Evolutionary conservation across 768 basidiomycete genomes (phyloP), one percentile per base, ranked within the genome.

Genomic region (Butyriboletus loyo): DNA sequence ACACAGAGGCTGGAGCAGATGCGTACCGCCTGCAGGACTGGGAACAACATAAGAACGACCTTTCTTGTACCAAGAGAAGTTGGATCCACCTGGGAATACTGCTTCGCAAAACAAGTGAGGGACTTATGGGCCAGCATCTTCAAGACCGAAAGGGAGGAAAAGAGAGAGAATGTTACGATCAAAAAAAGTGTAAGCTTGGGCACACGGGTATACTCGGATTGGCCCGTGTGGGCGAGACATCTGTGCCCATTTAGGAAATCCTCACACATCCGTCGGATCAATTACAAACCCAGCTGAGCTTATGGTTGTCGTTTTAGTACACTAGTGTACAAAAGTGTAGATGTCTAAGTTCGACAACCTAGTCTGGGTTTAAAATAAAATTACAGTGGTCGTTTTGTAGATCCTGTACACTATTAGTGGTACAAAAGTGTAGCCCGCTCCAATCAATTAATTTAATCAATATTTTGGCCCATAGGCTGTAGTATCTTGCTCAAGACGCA

Each of bases 1-100:
- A 97, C 55, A 86, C 84, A 66, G 92, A 91, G 45, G 94, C 93
- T 28, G 95, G 88, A 46, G 89, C 76, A 41, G 79, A 73, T 59
- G 91, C 89, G 66, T 87, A 91, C 50, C 73, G 71, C 64, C 89
- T 78, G 62, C 77, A 66, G 50, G 76, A 59, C 85, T 87, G 53
- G 37, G 52, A 44, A 53, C 47, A 52, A 62, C 38, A 50, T 61
- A 38, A 61, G 60, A 53, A 52, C 39, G 42, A 35, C 6, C 49
- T 30, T n/a, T 31, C 27, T 15, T 22, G 42, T 27, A 21, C 19
- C 37, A 30, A 40, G 28, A 46, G 17, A 25, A 34, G 17, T n/a
- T 17, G 30, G 24, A 60, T 77, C 44, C 48, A 87, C 88, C 67
- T 77, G 77, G 50, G 78, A 63, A 57, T 65, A 70, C 62, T 59